Evolutionary conservation across 75 land plant genomes (phyloP), one percentile per base, ranked within the genome.

Genomic region (Cupressus sempervirens): DNA sequence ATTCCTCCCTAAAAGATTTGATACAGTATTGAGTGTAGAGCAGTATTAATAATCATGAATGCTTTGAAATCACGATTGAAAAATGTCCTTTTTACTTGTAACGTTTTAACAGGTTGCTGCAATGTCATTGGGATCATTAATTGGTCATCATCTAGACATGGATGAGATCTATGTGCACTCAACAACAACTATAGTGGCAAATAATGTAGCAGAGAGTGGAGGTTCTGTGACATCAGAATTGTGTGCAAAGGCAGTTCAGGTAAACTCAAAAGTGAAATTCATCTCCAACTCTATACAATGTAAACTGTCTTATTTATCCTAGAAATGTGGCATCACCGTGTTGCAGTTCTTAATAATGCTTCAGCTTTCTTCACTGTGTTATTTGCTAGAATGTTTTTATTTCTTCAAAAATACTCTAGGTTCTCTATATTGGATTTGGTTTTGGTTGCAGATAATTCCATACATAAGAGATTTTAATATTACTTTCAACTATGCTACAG

Each of bases 161-260:
- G 84, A 82, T 48, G 43, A 85, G 46, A 89, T 89, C 35, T 53
- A 70, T 46, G 89, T 89, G 20, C 85, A 87, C 58, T 87, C 82
- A 75, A 73, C 88, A 15, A 89, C 90, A 46, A 87, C 90, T 34
- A 50, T 84, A 16, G 86, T 89, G 20, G 89, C 90, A 80, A 89
- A 89, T 54, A 89, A 89, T 82, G 84, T 36, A 58, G 85, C 89
- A 3, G 86, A 87, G 40, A 88, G 86, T 74, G 90, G 90, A 43
- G 90, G 90, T 76, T 89, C 90, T 26, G 90, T 89, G 3, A 87
- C 89, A 26, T 89, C 90, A 75, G 89, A 89, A 40, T 85, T 89
- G 36, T 84, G 85, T 75, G 89, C 86, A 36, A 87, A 81, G 82
- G 77, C 89, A 65, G 89, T 89, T 50, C 86, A 85, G 86, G 90